Evolutionary conservation across 2,329 filamentous ascomycete species (phyloP).

Genomic region (Sporothrix inflata): DNA sequence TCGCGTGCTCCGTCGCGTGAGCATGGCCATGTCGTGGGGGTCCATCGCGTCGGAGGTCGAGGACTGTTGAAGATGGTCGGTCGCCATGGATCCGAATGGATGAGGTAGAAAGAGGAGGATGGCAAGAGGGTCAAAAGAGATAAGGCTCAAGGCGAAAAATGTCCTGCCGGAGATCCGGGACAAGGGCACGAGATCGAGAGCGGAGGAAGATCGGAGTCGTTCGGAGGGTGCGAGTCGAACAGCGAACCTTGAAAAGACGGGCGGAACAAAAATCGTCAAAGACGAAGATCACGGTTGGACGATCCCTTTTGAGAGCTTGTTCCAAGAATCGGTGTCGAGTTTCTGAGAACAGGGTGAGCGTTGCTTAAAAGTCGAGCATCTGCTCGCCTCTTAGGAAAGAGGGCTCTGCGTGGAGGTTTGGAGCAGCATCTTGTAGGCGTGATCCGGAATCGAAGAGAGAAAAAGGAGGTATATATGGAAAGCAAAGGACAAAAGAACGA

Average conservation of each 20-base stretch:
- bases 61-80: background rate
- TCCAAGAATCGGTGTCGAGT: background rate
- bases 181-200: background rate
- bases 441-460: slow-evolving; percentile 7
- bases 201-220: background rate
- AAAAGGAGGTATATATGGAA: slow-evolving; percentile 1
- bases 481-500: background rate
- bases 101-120: background rate
- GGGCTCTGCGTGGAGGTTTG: slow-evolving; percentile 24
- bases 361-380: slow-evolving; percentile 23
- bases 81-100: background rate
- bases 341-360: slow-evolving; percentile 14
- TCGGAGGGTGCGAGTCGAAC: background rate
- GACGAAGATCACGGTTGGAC: background rate
- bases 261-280: background rate
- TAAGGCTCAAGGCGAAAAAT: background rate
- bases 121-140: background rate
- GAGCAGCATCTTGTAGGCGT: slow-evolving; percentile 31
- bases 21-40: slow-evolving; percentile 23
- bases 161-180: background rate
- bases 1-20: slow-evolving; percentile 34
- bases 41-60: background rate
- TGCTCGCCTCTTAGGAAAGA: slow-evolving; percentile 31
- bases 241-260: background rate
- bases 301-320: no score